A percentile compares a stretch with the other conserved stretches of the same genome.
Evolutionary conservation across 2,329 filamentous ascomycete species (phyloP).

Genomic region (Trichoderma hamatum): DNA sequence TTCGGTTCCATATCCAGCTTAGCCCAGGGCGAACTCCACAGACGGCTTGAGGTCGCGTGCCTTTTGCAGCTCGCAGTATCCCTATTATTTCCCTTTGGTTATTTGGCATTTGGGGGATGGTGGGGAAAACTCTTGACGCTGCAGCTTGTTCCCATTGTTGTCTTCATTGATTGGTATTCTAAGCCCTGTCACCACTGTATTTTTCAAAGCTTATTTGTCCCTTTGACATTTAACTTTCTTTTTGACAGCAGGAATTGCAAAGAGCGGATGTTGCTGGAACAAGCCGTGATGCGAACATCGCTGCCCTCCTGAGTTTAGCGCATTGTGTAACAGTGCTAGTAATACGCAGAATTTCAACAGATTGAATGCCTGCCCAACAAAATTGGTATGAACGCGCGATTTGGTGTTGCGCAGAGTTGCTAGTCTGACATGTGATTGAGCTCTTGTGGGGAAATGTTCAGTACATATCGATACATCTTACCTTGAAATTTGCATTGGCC

Average conservation of each 20-base stretch:
- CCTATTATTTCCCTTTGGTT: background rate
- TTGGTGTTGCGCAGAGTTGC: background rate
- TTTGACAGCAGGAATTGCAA: background rate
- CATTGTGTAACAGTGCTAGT: background rate
- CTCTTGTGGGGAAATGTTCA: background rate
- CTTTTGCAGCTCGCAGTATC: background rate
- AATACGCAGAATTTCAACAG: background rate
- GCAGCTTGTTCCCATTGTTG: background rate
- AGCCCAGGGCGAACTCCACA: constrained; percentile 5
- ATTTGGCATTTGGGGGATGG: background rate
- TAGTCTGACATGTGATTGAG: constrained; percentile 18
- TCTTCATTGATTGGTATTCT: background rate
- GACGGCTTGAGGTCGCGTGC: constrained; percentile 20
- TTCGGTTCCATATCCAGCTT: constrained; percentile 17
- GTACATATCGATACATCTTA: background rate
- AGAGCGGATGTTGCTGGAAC: background rate
- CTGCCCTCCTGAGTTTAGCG: constrained; percentile 14
- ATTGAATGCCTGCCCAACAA: constrained; percentile 15
- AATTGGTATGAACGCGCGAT: constrained; percentile 1
- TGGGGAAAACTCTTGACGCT: background rate
- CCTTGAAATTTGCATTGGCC: background rate
- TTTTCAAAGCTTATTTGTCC: background rate
- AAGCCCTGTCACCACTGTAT: background rate
- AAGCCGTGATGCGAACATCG: background rate
- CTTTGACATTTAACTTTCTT: background rate